Evolutionary conservation across 441 rosid genomes (phyloP), one percentile per base, ranked within the genome.

Genomic region (Raphanus hybrid): DNA sequence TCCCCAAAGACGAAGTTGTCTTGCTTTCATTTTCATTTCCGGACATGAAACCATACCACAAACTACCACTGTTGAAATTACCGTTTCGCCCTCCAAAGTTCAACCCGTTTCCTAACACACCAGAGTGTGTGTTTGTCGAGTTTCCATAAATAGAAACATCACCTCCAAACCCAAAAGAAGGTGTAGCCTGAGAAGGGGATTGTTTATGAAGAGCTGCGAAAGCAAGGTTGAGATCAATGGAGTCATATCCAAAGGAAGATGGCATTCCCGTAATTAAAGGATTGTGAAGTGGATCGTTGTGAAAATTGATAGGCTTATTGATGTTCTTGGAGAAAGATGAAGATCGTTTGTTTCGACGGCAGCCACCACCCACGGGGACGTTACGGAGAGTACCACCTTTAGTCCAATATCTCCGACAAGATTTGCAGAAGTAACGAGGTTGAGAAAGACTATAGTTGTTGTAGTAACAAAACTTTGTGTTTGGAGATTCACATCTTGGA

Each of bases 171-270:
- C 29, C 74, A 65, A 84, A 89, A 80, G 83, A 85, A 77, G 81
- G 35, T 55, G 87, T 89, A 80, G 87, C 57, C 7, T 82, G 92
- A 68, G 84, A 82, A 66, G 75, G 50, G 1, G 83, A 60, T 43
- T 87, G 89, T 35, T 82, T 87, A 7, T 90, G 97, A 72, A 91
- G 94, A 73, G 85, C 71, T 32, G 90, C 88, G 74, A 91, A 87
- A 10, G 92, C 97, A 26, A 91, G 88, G 70, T 81, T 81, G 54
- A 88, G 87, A 73, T 90, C 94, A 80, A 77, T 86, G 43, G 90
- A 72, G 70, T 88, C 92, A 37, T 91, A 90, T 62, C 80, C 60
- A 77, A 85, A 69, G 1, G 78, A 64, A 1, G 82, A 70, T 73
- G 78, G 75, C 71, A 69, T 68, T 73, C 74, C 75, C 27, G 82